Percentiles rank a stretch among this genome's conserved stretches.
These are phyloP conservation scores for Pseudoneurospora amorphoporcata DNA, from an alignment of 495 filamentous ascomycete genomes.

Conservation along the genomic window DNA sequence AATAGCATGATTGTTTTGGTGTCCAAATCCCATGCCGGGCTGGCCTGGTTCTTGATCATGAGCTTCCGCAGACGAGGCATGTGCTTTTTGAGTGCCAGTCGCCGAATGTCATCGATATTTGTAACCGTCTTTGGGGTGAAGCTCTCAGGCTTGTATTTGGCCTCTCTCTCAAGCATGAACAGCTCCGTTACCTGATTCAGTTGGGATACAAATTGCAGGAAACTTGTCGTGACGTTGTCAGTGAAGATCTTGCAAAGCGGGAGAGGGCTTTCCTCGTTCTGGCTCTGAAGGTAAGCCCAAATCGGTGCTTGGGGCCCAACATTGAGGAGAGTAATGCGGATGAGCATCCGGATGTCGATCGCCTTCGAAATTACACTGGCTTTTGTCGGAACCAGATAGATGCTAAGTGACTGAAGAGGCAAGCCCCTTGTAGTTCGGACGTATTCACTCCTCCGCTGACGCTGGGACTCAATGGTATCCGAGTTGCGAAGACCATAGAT, in stretches of 20 bases:
- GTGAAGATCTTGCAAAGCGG: slow-evolving; percentile 47
- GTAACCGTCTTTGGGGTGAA: slow-evolving; percentile 35
- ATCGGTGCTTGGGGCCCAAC: slow-evolving; percentile 48
- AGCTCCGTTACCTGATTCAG: slow-evolving; percentile 45
- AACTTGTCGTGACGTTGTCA: slow-evolving; percentile 45
- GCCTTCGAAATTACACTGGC: slow-evolving; percentile 40
- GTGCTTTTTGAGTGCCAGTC: slow-evolving; percentile 40
- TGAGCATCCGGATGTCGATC: slow-evolving; percentile 42
- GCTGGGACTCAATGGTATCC: slow-evolving; percentile 7
- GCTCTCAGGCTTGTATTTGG: slow-evolving; percentile 37
- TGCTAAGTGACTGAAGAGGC: slow-evolving; percentile 37
- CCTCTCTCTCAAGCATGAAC: slow-evolving; percentile 44
- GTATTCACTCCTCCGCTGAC: slow-evolving; percentile 35
- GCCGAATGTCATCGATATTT: slow-evolving; percentile 43
- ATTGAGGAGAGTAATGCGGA: slow-evolving; percentile 47
- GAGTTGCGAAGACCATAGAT: not conserved
- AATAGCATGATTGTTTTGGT: slow-evolving; percentile 38
- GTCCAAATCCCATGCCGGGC: slow-evolving; percentile 44
- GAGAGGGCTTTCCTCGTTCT: slow-evolving; percentile 39
- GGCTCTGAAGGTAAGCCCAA: slow-evolving; percentile 42
- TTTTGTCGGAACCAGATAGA: slow-evolving; percentile 49
- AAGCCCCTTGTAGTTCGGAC: slow-evolving; percentile 43
- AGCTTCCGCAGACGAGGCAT: slow-evolving; percentile 28
- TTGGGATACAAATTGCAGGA: slow-evolving; percentile 39
- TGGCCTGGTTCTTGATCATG: slow-evolving; percentile 41